phyloP scores from a whole-genome alignment of 2,329 filamentous ascomycete species.

The Didymella pomorum region DNA sequence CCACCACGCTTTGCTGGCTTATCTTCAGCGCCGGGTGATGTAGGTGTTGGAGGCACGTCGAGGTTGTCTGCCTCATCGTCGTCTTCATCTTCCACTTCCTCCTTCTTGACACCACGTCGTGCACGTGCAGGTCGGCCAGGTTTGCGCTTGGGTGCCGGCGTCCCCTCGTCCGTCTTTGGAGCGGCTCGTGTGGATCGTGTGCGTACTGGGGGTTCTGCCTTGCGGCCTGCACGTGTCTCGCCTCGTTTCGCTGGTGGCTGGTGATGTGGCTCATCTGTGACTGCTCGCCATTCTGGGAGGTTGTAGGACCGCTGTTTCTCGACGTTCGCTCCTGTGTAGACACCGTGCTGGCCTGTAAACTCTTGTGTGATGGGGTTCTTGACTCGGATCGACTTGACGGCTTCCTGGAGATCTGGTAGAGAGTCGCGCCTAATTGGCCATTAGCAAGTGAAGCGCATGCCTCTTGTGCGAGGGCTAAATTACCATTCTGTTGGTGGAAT shows the following conservation, averaged over 20 bases:
- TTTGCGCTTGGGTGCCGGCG: constrained; percentile 56
- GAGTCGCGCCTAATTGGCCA: constrained; percentile 64
- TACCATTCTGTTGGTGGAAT: constrained; percentile 95
- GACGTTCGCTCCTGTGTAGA: constrained; percentile 96
- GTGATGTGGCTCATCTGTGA: constrained; percentile 94
- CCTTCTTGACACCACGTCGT: constrained; percentile 33
- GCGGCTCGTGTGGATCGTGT: constrained; percentile 46
- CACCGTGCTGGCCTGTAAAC: constrained; percentile 94
- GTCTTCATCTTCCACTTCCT: constrained; percentile 45
- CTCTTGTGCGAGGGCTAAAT: constrained; percentile 38
- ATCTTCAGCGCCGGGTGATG: constrained; percentile 54
- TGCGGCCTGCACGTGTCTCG: constrained; percentile 66
- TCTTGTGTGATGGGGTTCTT: constrained; percentile 98
- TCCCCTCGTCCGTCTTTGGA: constrained; percentile 44
- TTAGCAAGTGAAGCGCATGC: background rate
- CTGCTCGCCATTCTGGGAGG: constrained; percentile 90
- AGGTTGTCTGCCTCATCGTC: constrained; percentile 41
- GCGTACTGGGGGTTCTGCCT: constrained; percentile 49
- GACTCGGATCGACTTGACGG: constrained; percentile 89
- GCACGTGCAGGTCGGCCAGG: constrained; percentile 56
- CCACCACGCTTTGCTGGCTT: constrained; percentile 29
- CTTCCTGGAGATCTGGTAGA: constrained; percentile 79
- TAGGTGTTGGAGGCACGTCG: constrained; percentile 53
- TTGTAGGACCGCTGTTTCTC: constrained; percentile 97
- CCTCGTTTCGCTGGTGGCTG: constrained; percentile 92